Conservation (phyloP, 352 stramenopile species). For the Globisporangium apiculatum region DNA sequence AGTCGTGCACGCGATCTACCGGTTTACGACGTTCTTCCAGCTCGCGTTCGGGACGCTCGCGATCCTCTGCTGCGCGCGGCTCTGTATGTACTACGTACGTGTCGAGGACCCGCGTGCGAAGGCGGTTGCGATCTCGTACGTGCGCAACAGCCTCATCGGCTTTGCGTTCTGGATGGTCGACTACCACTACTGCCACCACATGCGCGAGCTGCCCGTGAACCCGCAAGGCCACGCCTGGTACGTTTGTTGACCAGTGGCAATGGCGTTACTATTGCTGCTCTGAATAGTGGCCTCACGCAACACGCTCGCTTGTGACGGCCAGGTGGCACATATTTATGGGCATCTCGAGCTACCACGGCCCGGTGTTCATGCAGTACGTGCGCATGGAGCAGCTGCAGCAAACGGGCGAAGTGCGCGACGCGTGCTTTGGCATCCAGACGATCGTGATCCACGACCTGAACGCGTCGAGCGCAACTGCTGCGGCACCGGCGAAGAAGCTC, state of each 20-base stretch:
- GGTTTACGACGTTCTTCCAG: constrained; percentile 74
- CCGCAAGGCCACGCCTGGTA: constrained; percentile 76
- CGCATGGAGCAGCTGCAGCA: constrained; percentile 69
- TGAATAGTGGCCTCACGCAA: not conserved
- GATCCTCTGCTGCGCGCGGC: constrained; percentile 34
- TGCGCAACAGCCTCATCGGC: constrained; percentile 52
- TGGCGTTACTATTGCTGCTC: not conserved
- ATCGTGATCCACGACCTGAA: constrained; percentile 41
- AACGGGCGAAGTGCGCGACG: constrained; percentile 44
- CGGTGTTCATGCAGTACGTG: constrained; percentile 85
- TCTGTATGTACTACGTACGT: constrained; percentile 56
- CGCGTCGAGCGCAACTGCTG: not conserved
- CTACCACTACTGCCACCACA: constrained; percentile 67
- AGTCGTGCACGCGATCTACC: constrained; percentile 65
- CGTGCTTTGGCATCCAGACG: constrained; percentile 56
- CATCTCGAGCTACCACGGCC: constrained; percentile 68
- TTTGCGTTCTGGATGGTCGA: constrained; percentile 73
- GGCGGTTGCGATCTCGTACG: constrained; percentile 53
- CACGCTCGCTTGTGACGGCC: not conserved
- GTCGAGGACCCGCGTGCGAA: constrained; percentile 45
- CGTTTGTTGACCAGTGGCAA: not conserved
- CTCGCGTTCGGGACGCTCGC: constrained; percentile 63
- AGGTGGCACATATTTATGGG: constrained; percentile 84
- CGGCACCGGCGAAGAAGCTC: constrained; percentile 1
- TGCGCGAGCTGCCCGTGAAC: constrained; percentile 58